Percentiles rank a stretch among this genome's conserved stretches.
Conservation (phyloP, 768 basidiomycete species). For the Hygrocybe punicea region DNA sequence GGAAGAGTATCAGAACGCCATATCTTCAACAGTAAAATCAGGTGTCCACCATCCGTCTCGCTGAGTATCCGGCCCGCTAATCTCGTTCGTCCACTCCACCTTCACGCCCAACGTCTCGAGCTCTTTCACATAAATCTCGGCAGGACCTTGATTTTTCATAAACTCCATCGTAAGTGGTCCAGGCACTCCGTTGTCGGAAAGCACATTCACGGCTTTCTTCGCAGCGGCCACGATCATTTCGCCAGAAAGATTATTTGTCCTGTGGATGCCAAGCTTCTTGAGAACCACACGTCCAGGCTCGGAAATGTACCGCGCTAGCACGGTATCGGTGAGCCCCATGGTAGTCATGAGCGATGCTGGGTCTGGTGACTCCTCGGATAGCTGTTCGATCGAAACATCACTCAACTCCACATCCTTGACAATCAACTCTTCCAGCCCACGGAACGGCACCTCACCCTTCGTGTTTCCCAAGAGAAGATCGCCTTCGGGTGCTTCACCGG, state of each 20-base stretch:
- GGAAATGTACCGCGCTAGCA: slow-evolving; percentile 10
- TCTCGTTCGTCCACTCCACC: background rate
- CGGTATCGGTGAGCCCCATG: background rate
- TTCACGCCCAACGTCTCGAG: background rate
- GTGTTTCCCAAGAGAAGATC: background rate
- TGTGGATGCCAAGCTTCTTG: slow-evolving; percentile 29
- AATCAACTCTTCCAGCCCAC: background rate
- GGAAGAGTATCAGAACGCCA: background rate
- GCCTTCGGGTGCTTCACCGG: background rate
- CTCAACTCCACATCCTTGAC: background rate
- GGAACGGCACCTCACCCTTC: background rate
- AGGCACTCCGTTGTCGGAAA: background rate
- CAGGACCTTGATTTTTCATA: background rate
- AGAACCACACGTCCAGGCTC: slow-evolving; percentile 54
- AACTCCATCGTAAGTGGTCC: background rate
- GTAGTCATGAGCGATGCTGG: background rate
- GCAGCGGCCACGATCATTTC: background rate
- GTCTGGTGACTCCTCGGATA: background rate
- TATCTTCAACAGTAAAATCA: background rate
- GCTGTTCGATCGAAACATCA: background rate
- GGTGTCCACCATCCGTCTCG: background rate
- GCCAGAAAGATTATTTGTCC: slow-evolving; percentile 2
- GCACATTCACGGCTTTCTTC: background rate
- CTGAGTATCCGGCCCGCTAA: background rate
- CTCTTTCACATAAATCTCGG: background rate